Base-by-base conservation (phyloP, 2,329 filamentous ascomycete species). In the Sporothrix euskadiensis region DNA sequence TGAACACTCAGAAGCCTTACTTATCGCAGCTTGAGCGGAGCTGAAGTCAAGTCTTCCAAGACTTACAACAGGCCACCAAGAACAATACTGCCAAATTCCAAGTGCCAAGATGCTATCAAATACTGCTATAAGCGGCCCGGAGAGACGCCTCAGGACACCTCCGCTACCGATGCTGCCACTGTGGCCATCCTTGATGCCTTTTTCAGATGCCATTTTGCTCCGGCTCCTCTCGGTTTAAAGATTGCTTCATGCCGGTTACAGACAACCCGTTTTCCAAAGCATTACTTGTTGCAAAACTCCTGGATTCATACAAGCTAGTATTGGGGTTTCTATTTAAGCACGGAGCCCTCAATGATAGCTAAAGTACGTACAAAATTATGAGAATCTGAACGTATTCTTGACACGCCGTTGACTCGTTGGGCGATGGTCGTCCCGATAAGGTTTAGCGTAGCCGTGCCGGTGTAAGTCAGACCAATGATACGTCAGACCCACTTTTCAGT, bases 401-500 rank as follows among this genome's bases (percentile, higher is more conserved):
- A 16, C 14, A 32, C 35, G 63, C 35, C 14, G 63, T 49, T 32
- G n/a, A n/a, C n/a, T n/a, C n/a, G n/a, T n/a, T n/a, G n/a, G 26
- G 1, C 35, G 26, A n/a, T 30, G 63, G 1, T 8, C 7, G 3
- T 52, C 44, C 65, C 2, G 8, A 49, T 52, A 19, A 8, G 44
- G 44, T 5, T 14, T 49, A 68, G 65, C 44, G 65, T 12, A 8
- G 1, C 3, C 6, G 10, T 7, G 8, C 0, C 19, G 10, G 41
- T 52, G 44, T 52, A 68, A 68, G 65, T 68, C 7, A 22, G 8
- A 19, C 65, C 65, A 68, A 68, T 68, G 44, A 68, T 9, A n/a
- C 12, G n/a, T 1, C 0, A 12, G 14, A 12, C 12, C 61, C 39
- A 30, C 39, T 47, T 66, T 19, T 47, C n/a, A 4, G 14, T 26